These are phyloP conservation scores for Raphanus hybrid DNA, from an alignment of 441 rosid species.

Conservation along the genomic window DNA sequence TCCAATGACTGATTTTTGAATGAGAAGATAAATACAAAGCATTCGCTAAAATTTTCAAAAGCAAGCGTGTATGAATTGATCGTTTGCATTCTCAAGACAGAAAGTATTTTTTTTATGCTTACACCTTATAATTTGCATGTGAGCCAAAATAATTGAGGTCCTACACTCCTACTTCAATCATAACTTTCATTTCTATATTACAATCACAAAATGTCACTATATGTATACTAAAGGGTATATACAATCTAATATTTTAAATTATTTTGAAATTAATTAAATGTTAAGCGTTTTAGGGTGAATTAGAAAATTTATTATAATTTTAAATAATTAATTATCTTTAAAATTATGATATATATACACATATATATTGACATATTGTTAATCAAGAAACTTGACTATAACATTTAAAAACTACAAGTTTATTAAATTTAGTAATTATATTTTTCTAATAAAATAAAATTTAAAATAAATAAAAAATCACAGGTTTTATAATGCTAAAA, in stretches of 20 bases:
- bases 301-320: neutral
- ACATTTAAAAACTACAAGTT: too few relatives aligned
- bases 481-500: too few relatives aligned
- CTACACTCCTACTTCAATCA: conserved; percentile 32
- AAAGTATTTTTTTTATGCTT: conserved; percentile 39
- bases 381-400: too few relatives aligned
- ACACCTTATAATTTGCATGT: conserved; percentile 46
- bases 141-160: conserved; percentile 48
- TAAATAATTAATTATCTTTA: too few relatives aligned
- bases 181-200: conserved; percentile 30
- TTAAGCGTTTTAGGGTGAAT: neutral
- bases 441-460: too few relatives aligned
- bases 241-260: neutral
- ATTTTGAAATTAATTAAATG: neutral
- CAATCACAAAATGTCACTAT: conserved; percentile 10
- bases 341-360: too few relatives aligned
- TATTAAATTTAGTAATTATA: too few relatives aligned
- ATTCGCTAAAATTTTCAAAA: conserved; percentile 29
- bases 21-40: conserved; percentile 21
- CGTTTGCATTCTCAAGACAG: conserved; percentile 28
- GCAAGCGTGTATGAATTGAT: conserved; percentile 34
- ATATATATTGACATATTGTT: too few relatives aligned
- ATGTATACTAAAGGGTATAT: neutral
- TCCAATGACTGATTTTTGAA: conserved; percentile 26
- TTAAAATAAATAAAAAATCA: too few relatives aligned